phyloP scores from a whole-genome alignment of 2,329 filamentous ascomycete genomes.

The Fusarium sp. region DNA sequence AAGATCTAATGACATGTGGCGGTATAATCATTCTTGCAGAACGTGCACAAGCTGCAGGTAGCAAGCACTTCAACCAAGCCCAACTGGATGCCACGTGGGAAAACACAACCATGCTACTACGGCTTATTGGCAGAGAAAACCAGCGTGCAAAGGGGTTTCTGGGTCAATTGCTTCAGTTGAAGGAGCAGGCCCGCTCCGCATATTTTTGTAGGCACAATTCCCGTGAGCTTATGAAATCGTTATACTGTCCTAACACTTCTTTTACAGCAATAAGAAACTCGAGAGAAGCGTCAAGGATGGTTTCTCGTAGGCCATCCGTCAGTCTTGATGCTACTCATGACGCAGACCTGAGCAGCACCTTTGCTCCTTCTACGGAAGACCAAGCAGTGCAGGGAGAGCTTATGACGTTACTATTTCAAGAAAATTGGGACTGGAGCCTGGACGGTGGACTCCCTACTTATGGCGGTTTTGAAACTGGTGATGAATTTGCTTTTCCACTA shows the following conservation, averaged over 20 bases:
- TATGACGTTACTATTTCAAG: neutral
- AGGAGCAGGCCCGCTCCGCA: neutral
- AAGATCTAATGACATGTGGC: slow-evolving; percentile 1
- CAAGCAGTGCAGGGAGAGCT: neutral
- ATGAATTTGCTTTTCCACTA: slow-evolving; percentile 1
- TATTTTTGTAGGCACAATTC: neutral
- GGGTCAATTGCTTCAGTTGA: neutral
- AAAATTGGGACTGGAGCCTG: slow-evolving; percentile 11
- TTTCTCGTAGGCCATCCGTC: neutral
- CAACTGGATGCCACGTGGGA: slow-evolving; percentile 10
- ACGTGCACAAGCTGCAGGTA: neutral
- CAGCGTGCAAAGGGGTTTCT: neutral
- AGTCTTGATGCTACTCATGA: neutral
- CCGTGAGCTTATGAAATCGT: no score
- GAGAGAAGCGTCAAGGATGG: fast-evolving
- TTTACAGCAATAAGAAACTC: neutral
- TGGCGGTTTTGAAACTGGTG: neutral
- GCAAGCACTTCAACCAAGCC: neutral
- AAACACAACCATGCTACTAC: neutral
- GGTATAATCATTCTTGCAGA: slow-evolving; percentile 1
- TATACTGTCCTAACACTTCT: fast-evolving
- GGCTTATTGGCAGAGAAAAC: neutral
- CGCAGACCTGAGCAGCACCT: neutral
- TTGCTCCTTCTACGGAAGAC: neutral
- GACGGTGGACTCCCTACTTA: slow-evolving; percentile 1